Conservation (phyloP, 139 green algal genomes). For the Yamagishiella unicocca region DNA sequence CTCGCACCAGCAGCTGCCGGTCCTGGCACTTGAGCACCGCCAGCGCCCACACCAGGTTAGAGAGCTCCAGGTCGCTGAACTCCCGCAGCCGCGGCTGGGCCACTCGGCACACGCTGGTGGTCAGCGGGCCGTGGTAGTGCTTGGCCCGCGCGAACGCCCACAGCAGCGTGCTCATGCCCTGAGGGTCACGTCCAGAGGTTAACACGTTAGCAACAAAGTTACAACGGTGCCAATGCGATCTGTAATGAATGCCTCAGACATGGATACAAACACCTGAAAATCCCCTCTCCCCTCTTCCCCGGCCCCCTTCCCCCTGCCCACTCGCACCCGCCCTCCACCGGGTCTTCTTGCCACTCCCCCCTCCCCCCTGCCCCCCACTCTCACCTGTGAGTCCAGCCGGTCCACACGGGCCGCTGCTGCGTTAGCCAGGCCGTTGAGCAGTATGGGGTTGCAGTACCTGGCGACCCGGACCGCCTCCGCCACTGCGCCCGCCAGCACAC, state of each 20-base stretch:
- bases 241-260: no score
- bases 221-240: no score
- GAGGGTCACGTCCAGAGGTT: no score
- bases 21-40: constrained; percentile 45
- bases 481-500: constrained; percentile 19
- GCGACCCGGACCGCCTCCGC: constrained; percentile 20
- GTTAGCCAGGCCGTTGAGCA: constrained; percentile 43
- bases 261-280: no score
- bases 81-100: constrained; percentile 9
- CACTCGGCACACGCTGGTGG: background rate
- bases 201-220: no score
- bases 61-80: constrained; percentile 38
- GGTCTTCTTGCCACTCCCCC: no score
- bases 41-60: constrained; percentile 61
- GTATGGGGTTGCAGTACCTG: constrained; percentile 6
- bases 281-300: no score
- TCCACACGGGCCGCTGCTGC: background rate
- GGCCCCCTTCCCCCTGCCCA: no score
- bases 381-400: constrained; percentile 28
- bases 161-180: constrained; percentile 37
- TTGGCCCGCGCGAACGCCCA: constrained; percentile 43
- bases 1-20: constrained; percentile 40
- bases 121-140: constrained; percentile 44
- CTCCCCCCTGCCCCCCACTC: no score
- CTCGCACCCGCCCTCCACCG: no score